Evolutionary conservation across 352 stramenopile species (phyloP), one percentile per base, ranked within the genome.

Genomic region (Globisporangium barbulae): DNA sequence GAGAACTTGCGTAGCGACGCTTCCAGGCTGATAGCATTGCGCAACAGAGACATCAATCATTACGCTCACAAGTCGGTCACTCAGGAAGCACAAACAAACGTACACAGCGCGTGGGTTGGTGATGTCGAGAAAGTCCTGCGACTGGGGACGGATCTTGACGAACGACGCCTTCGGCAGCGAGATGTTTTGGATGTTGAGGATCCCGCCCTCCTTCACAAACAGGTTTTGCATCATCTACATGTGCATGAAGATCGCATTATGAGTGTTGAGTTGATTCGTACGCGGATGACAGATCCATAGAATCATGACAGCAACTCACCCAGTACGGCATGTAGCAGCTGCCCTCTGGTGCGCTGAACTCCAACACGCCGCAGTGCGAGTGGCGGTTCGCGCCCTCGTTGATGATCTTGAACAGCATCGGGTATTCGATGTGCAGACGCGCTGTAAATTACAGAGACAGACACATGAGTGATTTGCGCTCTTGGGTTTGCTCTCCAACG

Each of bases 301-400:
- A 19, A 0, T 8, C 52, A 19, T 0, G 30, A 6, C n/a, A 42
- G 3, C 13, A 54, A 61, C 67, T n/a, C 69, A 93, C 86, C 98
- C 98, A 99, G 81, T 98, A 99, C 1, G 98, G 98, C 85, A 99
- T 98, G 81, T 99, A 99, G 76, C 96, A 99, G 17, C 81, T 98
- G 12, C 98, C 98, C 78, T 99, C 97, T 8, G 97, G 88, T 0
- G 98, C 97, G 53, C 96, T 99, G 74, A 99, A 99, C 88, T 99
- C 98, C 47, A 99, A 71, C 31, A 99, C 97, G 63, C 97, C 97
- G 56, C 93, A 98, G 72, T 99, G 98, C 42, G 96, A 99, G 19
- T 85, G 91, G 65, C 91, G 95, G 30, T 94, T 90, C 55, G 78
- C 79, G 12, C 71, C 81, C 69, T 94, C 79, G 52, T 95, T 97